These are phyloP conservation scores for Mucor saturninus DNA, from an alignment of 371 early-diverging fungal species.

Conservation along the genomic window DNA sequence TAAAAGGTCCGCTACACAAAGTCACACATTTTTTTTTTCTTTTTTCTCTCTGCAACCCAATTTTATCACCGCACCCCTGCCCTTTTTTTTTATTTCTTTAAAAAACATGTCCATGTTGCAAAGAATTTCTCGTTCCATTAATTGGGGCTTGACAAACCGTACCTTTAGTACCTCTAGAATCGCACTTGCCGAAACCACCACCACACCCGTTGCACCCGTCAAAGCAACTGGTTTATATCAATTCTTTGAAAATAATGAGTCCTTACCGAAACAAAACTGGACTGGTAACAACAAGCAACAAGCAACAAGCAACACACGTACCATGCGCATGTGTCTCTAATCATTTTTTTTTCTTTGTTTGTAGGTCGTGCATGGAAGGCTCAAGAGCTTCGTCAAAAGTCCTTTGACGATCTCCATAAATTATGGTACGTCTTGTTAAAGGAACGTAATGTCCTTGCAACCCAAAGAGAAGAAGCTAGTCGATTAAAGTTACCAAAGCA, in stretches of 20 bases:
- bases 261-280: slow-evolving; percentile 67
- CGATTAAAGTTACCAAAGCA: slow-evolving; percentile 67
- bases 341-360: background rate
- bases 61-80: background rate
- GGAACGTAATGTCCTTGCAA: slow-evolving; percentile 91
- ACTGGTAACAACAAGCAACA: slow-evolving; percentile 57
- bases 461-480: slow-evolving; percentile 84
- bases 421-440: slow-evolving; percentile 95
- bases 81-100: slow-evolving; percentile 16
- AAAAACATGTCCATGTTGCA: slow-evolving; percentile 32
- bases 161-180: slow-evolving; percentile 37
- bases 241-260: slow-evolving; percentile 84
- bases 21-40: background rate
- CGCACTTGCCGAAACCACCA: slow-evolving; percentile 18
- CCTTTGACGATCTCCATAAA: slow-evolving; percentile 96
- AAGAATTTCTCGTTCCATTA: slow-evolving; percentile 23
- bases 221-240: slow-evolving; percentile 75
- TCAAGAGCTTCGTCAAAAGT: slow-evolving; percentile 88
- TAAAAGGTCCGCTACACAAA: background rate
- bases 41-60: slow-evolving; percentile 9
- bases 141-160: slow-evolving; percentile 19
- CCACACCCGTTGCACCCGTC: slow-evolving; percentile 11
- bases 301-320: too few species aligned
- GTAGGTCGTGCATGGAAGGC: slow-evolving; percentile 92
- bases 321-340: background rate